Evolutionary conservation across 2,329 filamentous ascomycete species (phyloP), one percentile per base, ranked within the genome.

Genomic region (Ophiostoma triangulosporum): DNA sequence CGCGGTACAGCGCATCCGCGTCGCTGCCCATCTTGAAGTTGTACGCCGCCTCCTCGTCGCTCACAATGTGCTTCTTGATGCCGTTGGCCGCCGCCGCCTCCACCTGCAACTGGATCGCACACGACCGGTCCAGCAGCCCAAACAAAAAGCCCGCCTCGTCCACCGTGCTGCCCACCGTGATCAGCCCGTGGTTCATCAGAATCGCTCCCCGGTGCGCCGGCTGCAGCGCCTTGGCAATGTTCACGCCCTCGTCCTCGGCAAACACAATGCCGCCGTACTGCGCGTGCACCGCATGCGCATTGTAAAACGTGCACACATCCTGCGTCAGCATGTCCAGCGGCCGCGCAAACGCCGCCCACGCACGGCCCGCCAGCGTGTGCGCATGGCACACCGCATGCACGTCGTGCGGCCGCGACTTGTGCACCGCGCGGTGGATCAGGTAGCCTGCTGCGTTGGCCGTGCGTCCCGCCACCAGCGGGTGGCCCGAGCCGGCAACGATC

Each of bases 71-170:
- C 61, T 58, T 58, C 15, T 38, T 20, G 22, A 29, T n/a, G 8
- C 58, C 56, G 57, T 43, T 48, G 45, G 74, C 76, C 0, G 63
- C 64, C 4, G 84, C 73, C 1, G 78, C 77, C 62, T 83, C 79
- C 8, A 74, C 73, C 57, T 73, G 64, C 43, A 83, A 64, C 62
- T 88, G 85, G 12, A 83, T 72, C 52, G 80, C 73, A 59, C 84
- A 88, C 9, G 76, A 83, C 78, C 15, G 78, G 70, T 83, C 80
- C 66, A 81, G 72, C 20, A 77, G 64, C 2, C 72, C 73, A 62
- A 81, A 82, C 24, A 81, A 62, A 60, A 76, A 82, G 0, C 77
- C 77, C 0, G 80, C 80, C 63, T 83, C 79, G 58, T 83, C 80
- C 4, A 83, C 78, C 0, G 79, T 83, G 3, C 61, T 60, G 2